Evolutionary conservation across 805 yeast species (phyloP), one percentile per base, ranked within the genome.

Genomic region (Saccharomycopsis amapae): DNA sequence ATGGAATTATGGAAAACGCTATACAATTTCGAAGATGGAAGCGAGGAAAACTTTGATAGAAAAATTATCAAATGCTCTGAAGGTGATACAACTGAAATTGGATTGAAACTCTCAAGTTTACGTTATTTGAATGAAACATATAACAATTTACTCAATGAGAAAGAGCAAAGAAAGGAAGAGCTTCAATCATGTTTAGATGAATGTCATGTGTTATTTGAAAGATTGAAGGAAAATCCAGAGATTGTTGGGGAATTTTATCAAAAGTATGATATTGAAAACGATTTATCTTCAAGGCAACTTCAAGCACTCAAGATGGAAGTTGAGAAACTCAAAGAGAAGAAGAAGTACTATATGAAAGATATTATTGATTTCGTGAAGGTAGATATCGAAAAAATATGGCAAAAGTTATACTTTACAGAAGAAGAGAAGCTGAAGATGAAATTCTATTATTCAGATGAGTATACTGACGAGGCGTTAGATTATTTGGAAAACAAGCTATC

Each of bases 401-500:
- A 71, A 30, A 61, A 68, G 6, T 62, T 89, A 54, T 78, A 73
- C 59, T 81, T 73, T 51, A 70, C 82, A 1, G 71, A 68, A 1
- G 69, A 65, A 1, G 78, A 81, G 42, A 70, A 75, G 52, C 50
- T 49, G 1, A 58, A 57, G 1, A 84, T 85, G 60, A 59, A 67
- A 26, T 70, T 71, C 59, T 55, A 63, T 62, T 38, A 57, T 61
- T 40, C 56, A 61, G 4, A 73, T 71, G 65, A 65, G 3, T 75
- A 62, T 40, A 77, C 79, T 49, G 96, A 88, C 50, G 62, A 64
- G 0, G 59, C 85, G 1, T 66, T 89, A 44, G 72, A 70, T 2
- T 66, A 67, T 3, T 88, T 87, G 59, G 90, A 86, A 54, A 50
- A 56, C 1, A 90, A 87, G 55, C 66, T 85, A 7, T 60, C 59